These are phyloP conservation scores for Camellia lanceoleosa DNA, from an alignment of 148 eudicot species.

Conservation along the genomic window DNA sequence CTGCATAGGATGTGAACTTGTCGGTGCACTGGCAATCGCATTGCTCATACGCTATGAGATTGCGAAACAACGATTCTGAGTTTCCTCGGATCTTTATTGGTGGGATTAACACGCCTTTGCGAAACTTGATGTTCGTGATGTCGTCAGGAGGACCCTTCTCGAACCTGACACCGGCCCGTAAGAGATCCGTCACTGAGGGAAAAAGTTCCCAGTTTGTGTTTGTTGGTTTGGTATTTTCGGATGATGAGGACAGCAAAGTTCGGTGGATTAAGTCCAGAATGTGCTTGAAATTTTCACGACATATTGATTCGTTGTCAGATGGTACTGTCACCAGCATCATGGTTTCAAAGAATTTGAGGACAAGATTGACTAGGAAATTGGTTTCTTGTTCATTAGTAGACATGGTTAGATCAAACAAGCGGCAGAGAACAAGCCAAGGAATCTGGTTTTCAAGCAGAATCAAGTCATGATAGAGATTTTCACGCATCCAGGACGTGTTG, in stretches of 20 bases:
- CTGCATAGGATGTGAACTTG: not conserved
- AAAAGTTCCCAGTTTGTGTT: not conserved
- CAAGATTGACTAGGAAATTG: not conserved
- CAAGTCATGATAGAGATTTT: no score
- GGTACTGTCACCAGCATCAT: slow-evolving; percentile 1
- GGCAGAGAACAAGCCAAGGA: no score
- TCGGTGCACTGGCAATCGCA: no score
- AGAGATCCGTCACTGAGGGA: not conserved
- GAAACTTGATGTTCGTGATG: not conserved
- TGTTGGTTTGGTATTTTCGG: not conserved
- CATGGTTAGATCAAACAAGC: not conserved
- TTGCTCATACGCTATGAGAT: no score
- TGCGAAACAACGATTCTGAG: not conserved
- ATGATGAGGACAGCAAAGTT: not conserved
- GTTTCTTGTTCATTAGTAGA: not conserved
- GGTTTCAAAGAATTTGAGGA: slow-evolving; percentile 4
- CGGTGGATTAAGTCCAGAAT: not conserved
- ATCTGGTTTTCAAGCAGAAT: no score
- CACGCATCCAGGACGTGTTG: no score
- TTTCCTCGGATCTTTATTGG: not conserved
- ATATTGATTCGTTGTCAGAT: not conserved
- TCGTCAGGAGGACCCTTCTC: not conserved
- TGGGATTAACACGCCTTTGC: not conserved
- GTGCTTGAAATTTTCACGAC: not conserved
- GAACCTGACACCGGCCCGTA: not conserved